Base-by-base conservation (phyloP, 208 protist genomes). In the Crithidia sp. region DNA sequence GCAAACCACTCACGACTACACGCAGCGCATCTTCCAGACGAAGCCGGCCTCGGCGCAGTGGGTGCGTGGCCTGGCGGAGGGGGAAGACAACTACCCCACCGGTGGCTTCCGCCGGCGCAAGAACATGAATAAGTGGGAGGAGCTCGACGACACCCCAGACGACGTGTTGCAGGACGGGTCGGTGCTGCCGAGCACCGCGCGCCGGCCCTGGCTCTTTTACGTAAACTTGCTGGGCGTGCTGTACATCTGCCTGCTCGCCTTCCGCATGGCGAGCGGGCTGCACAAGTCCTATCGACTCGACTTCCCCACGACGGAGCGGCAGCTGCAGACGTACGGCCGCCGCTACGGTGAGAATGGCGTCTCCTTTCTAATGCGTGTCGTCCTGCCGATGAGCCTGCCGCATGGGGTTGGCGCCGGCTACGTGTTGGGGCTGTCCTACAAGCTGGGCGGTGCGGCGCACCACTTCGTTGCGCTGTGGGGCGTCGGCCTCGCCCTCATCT, bases 391-490 rank as follows among this genome's bases (percentile, higher is more conserved):
- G 65, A 50, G 45, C 10, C 28, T 77, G 1, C 83, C 89, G 19
- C 72, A 74, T 56, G 57, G 65, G 14, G 37, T 87, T 17, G 54
- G 54, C 7, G 69, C 79, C 8, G 58, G 76, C 3, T 88, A 81
- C 60, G 71, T 63, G 16, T 36, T 86, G 57, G 56, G 69, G 53
- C 55, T 95, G 8, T 77, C 82, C 14, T 88, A 88, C 76, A 74
- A 10, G 3, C 67, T 96, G 52, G 92, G 88, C 8, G 67, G 45
- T 16, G 63, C 78, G 10, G 71, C 90, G 14, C 83, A 80, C 41
- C 52, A 90, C 55, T 94, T 96, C 56, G 67, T 55, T 6, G 81
- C 87, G 0, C 78, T 95, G 19, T 96, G 90, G 72, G 90, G 92
- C 37, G 84, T 96, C 7, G 90, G 92, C 7, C 50, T 88, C 12